phyloP scores from a whole-genome alignment of 2,329 filamentous ascomycete genomes.

The Parastagonospora avenae region DNA sequence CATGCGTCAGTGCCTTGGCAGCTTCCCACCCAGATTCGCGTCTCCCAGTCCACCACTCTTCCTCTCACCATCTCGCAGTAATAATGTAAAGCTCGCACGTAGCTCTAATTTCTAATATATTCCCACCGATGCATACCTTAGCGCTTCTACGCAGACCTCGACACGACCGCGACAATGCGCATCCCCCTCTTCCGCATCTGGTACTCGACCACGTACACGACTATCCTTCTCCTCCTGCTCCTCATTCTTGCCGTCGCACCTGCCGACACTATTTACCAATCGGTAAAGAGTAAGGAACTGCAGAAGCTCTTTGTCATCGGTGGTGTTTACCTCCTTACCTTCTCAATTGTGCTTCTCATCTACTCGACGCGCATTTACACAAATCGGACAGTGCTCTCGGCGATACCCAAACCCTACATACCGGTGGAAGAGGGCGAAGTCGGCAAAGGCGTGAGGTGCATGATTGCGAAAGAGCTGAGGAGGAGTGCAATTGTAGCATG shows the following conservation, averaged over 20 bases:
- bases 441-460: conserved; percentile 71
- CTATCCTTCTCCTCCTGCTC: conserved; percentile 75
- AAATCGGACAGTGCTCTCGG: conserved; percentile 76
- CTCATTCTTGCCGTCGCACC: conserved; percentile 80
- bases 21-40: conserved; percentile 15
- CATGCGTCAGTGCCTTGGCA: conserved; percentile 28
- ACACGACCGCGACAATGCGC: conserved; percentile 39
- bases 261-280: conserved; percentile 77
- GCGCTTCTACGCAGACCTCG: conserved; percentile 5
- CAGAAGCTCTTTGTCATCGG: conserved; percentile 85
- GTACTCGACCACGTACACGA: conserved; percentile 77
- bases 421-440: conserved; percentile 87
- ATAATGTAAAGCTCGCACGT: conserved; percentile 25
- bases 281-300: conserved; percentile 66
- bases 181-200: conserved; percentile 74
- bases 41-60: conserved; percentile 9
- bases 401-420: conserved; percentile 85
- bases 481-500: conserved; percentile 82
- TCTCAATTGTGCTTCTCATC: conserved; percentile 72
- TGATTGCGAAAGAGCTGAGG: conserved; percentile 74
- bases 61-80: conserved; percentile 10
- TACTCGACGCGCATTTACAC: conserved; percentile 87
- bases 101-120: conserved; percentile 33
- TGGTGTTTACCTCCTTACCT: conserved; percentile 74
- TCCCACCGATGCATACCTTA: conserved; percentile 25